Percentiles rank a stretch among this genome's conserved stretches.
Conservation (phyloP, 2,329 filamentous ascomycete genomes). For the Phialophora verrucosa region DNA sequence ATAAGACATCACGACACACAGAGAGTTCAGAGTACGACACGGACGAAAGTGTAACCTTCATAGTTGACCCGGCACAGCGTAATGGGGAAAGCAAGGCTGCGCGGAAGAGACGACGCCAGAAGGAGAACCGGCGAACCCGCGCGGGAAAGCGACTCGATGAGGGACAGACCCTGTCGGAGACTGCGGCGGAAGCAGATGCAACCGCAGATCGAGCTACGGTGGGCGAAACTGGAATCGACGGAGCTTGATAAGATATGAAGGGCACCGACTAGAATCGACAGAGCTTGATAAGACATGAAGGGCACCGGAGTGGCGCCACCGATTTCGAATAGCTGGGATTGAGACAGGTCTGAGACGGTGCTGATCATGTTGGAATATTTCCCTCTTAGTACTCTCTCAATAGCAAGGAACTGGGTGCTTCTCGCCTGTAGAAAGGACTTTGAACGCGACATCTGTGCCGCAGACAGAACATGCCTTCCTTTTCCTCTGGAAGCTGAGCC, state of each 20-base stretch:
- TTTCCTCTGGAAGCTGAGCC: background rate
- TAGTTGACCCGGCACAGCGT: background rate
- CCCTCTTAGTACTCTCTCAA: no score
- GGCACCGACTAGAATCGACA: background rate
- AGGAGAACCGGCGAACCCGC: background rate
- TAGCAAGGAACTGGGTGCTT: background rate
- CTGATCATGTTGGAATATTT: no score
- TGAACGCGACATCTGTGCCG: background rate
- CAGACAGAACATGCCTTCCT: no score
- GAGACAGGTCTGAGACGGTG: background rate
- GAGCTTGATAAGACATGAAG: background rate
- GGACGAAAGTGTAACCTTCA: background rate
- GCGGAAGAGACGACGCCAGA: conserved; percentile 1
- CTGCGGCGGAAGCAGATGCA: background rate
- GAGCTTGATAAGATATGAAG: background rate
- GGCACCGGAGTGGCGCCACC: no score
- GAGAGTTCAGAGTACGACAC: background rate
- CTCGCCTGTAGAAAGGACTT: background rate
- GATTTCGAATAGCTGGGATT: background rate
- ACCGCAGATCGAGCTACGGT: background rate
- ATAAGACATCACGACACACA: background rate
- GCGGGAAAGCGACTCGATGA: background rate
- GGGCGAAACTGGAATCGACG: background rate
- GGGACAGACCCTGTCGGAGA: background rate
- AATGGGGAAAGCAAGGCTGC: background rate